Conservation (phyloP, 2,329 filamentous ascomycete species). For the Diaporthe eres region DNA sequence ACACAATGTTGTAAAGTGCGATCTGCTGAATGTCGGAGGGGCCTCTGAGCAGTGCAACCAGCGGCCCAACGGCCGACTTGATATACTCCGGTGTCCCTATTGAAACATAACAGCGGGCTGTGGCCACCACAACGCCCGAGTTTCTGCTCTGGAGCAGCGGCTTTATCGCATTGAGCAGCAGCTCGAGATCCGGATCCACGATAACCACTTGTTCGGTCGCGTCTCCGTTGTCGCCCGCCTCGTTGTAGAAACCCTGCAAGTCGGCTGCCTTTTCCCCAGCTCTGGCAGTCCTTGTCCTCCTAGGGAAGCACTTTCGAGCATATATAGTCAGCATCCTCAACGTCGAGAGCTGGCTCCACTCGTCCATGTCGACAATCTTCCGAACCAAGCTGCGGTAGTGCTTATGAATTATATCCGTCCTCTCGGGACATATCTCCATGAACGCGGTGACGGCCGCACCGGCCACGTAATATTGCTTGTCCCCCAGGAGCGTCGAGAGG, state of each 20-base stretch:
- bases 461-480: conserved; percentile 97
- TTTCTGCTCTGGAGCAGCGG: conserved; percentile 94
- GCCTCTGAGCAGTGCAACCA: conserved; percentile 87
- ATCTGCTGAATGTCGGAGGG: conserved; percentile 91
- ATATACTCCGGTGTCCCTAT: conserved; percentile 86
- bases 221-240: conserved; percentile 63
- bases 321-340: conserved; percentile 87
- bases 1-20: conserved; percentile 93
- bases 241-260: conserved; percentile 86
- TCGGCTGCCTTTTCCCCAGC: conserved; percentile 56
- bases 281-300: conserved; percentile 71
- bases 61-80: conserved; percentile 81
- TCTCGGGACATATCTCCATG: conserved; percentile 88
- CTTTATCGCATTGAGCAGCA: conserved; percentile 84
- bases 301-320: conserved; percentile 88
- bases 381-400: conserved; percentile 88
- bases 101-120: conserved; percentile 87
- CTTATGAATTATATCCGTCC: conserved; percentile 89
- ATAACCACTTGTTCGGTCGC: conserved; percentile 70
- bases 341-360: conserved; percentile 94
- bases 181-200: conserved; percentile 84
- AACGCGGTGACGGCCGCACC: conserved; percentile 93
- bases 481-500: conserved; percentile 81
- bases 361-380: conserved; percentile 98
- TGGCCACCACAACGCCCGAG: conserved; percentile 90